These are phyloP conservation scores for Hygrophorus pudorinus DNA, from an alignment of 768 basidiomycete genomes.

Conservation along the genomic window DNA sequence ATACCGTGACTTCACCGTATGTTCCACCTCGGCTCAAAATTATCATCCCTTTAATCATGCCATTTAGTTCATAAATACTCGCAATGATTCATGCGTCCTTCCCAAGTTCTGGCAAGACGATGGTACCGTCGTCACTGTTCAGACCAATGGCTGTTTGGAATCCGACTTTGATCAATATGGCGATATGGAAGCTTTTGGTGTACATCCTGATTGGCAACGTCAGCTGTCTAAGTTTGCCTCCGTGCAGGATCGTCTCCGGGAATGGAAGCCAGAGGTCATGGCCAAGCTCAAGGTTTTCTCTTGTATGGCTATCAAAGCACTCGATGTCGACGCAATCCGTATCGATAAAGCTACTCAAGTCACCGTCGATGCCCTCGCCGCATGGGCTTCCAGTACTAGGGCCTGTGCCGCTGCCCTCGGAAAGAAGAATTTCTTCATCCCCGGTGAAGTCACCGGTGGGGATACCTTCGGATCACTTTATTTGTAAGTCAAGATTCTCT, in stretches of 20 bases:
- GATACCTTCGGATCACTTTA: slow-evolving; percentile 85
- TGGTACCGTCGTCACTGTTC: slow-evolving; percentile 50
- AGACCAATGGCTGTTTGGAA: slow-evolving; percentile 58
- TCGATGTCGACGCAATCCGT: slow-evolving; percentile 91
- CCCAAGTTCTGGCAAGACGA: slow-evolving; percentile 78
- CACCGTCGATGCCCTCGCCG: slow-evolving; percentile 68
- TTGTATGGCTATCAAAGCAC: slow-evolving; percentile 78
- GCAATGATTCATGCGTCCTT: slow-evolving; percentile 64
- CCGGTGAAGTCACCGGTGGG: slow-evolving; percentile 92
- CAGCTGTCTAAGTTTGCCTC: slow-evolving; percentile 93
- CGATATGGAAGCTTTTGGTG: slow-evolving; percentile 97
- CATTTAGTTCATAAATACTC: slow-evolving; percentile 50
- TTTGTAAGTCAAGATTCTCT: slow-evolving; percentile 37
- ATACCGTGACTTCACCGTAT: slow-evolving; percentile 74
- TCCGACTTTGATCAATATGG: slow-evolving; percentile 95
- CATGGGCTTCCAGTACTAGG: slow-evolving; percentile 68
- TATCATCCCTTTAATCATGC: slow-evolving; percentile 3
- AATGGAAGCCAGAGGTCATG: slow-evolving; percentile 80
- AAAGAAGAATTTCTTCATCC: slow-evolving; percentile 84
- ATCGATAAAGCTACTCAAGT: slow-evolving; percentile 93
- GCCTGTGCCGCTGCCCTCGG: slow-evolving; percentile 60
- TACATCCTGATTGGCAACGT: slow-evolving; percentile 90
- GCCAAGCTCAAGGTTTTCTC: slow-evolving; percentile 68
- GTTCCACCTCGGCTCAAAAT: slow-evolving; percentile 12
- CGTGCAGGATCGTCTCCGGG: slow-evolving; percentile 90